Evolutionary conservation across 768 basidiomycete species (phyloP).

Genomic region (Mycena galopus): DNA sequence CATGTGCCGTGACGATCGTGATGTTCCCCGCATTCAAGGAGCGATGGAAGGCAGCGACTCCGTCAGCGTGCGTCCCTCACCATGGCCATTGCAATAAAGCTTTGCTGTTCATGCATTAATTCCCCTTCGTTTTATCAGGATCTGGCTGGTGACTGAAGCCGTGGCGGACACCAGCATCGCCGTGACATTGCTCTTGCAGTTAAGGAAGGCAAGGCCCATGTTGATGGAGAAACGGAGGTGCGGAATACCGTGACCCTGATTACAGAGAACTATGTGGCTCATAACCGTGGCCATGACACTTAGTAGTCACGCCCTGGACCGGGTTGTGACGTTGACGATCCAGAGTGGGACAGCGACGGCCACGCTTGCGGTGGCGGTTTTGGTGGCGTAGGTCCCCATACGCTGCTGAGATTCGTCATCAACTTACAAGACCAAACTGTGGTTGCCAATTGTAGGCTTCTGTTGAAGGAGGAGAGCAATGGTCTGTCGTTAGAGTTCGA

Average conservation of each 20-base stretch:
- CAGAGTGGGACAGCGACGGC: conserved; percentile 23
- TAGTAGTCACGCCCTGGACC: conserved; percentile 9
- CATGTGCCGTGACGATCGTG: conserved; percentile 2
- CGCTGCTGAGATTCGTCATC: conserved; percentile 3
- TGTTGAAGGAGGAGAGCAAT: conserved; percentile 15
- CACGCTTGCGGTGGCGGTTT: conserved; percentile 11
- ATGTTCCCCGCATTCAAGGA: conserved; percentile 11
- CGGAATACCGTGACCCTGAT: conserved; percentile 1
- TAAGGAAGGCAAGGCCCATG: conserved; percentile 17
- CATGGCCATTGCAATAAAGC: neutral
- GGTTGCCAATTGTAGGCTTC: conserved; percentile 15
- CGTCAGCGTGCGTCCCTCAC: neutral
- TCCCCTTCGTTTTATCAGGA: conserved; percentile 11
- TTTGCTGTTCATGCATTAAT: conserved; percentile 5
- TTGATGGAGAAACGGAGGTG: conserved; percentile 14
- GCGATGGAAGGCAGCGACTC: conserved; percentile 3
- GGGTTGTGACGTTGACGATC: conserved; percentile 14
- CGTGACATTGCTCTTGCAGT: conserved; percentile 20
- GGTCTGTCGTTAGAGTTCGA: conserved; percentile 1
- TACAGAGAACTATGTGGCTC: conserved; percentile 14
- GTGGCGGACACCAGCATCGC: conserved; percentile 23
- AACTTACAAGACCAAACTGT: conserved; percentile 17
- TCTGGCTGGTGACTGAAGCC: neutral
- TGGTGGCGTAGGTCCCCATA: conserved; percentile 17
- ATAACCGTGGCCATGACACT: conserved; percentile 9